Base-by-base conservation (phyloP, 2,329 filamentous ascomycete genomes). In the Microsporum canis region DNA sequence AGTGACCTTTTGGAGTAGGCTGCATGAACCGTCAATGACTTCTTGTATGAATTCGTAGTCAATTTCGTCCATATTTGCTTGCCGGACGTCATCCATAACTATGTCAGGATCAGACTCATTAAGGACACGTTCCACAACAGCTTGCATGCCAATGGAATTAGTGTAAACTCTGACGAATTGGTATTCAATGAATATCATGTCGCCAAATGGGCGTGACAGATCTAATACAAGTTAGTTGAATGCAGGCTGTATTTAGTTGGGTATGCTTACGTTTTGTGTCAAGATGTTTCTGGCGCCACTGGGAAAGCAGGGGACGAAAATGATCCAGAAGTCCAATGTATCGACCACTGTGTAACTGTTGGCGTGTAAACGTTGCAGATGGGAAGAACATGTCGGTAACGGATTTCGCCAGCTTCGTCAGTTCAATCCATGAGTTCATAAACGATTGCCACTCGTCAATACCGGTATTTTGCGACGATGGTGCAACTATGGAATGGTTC, bases 41-140 rank as follows among this genome's bases (percentile, higher is more conserved):
- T 82, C 80, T 67, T 79, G 77, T 12, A 83, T 81, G 64, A 82
- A 82, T 39, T 78, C 76, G 60, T 80, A 82, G 65, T 83, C 80
- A 56, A 75, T 74, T 1, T 77, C 73, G 60, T 79, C 77, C 27
- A 80, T 73, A 56, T 75, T 73, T 65, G 78, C 71, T 10, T 75
- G 69, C 8, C 77, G 67, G 41, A 77, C 69, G 69, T 77, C 43
- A 53, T 72, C 66, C 57, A 66, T 33, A 59, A 67, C 65, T 59
- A 68, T 63, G 45, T 71, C 70, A 4, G 69, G 64, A 41, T 71
- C 69, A 17, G 62, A 60, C 55, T 74, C 71, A 39, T 71, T 70
- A 3, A 80, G 70, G 0, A 76, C 77, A n/a, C 80, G 77, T 62
- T 82, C 80, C 1, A 82, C 79, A 1, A 82, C 77, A 1, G 80